Base-by-base conservation (phyloP, 768 basidiomycete genomes). In the Gloeopeniophorella convolvens region DNA sequence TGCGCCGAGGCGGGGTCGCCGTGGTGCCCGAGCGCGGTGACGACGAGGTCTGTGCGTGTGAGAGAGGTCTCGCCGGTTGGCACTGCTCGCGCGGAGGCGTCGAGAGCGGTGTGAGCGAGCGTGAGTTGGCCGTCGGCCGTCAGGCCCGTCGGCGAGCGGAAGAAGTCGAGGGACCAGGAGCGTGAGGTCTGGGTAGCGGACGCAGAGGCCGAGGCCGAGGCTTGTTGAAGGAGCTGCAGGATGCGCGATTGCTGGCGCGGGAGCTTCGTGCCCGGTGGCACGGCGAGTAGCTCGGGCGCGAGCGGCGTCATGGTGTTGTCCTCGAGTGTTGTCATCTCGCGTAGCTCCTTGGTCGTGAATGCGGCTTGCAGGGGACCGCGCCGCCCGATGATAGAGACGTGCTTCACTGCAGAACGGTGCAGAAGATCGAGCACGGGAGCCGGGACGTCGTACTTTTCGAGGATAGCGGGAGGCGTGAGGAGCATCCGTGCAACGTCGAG, bases 401-500 rank as follows among this genome's bases (percentile, higher is more conserved):
- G 85, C 59, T 75, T 71, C 27, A 98, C 79, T 12, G 69, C 55
- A 8, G 84, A 88, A 6, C 69, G 66, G 0, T 68, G 64, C 10
- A 97, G 75, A 10, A 83, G 75, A 1, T 80, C 76, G 5, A 97
- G 71, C 0, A 93, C 91, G 8, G 73, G 65, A 44, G 75, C 64
- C 0, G 94, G 92, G 16, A 97, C 75, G 64, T 97, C 94, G 50
- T 87, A 89, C 60, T 73, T 70, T 21, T 69, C 66, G 37, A 97
- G 77, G 2, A 71, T 67, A 15, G 76, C 70, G 1, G 83, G 75
- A 2, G 78, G 69, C 11, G 85, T 86, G 53, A 99, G 79, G 5
- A 97, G 77, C 63, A 97, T 90, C 4, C 94, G 79, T 1, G 93
- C 92, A 23, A 94, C 73, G 60, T 99, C 95, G 28, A 99, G 73